These are phyloP conservation scores for Stevia rebaudiana DNA, from an alignment of 140 eudicot species.

Conservation along the genomic window DNA sequence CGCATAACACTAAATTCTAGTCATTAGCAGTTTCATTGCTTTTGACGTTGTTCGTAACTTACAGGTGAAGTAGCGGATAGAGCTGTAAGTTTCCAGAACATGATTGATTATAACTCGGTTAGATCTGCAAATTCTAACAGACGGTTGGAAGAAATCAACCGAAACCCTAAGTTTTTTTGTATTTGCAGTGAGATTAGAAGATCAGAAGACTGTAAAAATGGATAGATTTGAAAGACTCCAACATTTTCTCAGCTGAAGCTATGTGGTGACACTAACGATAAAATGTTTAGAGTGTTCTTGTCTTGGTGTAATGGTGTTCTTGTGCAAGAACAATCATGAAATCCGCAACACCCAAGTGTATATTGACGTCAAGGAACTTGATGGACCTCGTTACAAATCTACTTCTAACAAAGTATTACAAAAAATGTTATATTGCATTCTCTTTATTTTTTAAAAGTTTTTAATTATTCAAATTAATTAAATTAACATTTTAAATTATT, in stretches of 20 bases:
- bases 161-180: constrained; percentile 37
- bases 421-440: too few relatives aligned
- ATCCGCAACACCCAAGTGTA: too few relatives aligned
- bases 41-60: constrained; percentile 17
- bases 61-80: constrained; percentile 85
- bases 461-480: too few relatives aligned
- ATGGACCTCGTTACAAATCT: too few relatives aligned
- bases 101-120: constrained; percentile 20
- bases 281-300: too few relatives aligned
- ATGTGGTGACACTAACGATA: constrained; percentile 22
- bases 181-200: not conserved
- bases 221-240: constrained; percentile 17
- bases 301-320: too few relatives aligned
- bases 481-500: too few relatives aligned
- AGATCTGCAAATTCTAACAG: constrained; percentile 46
- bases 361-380: too few relatives aligned
- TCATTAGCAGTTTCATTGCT: not conserved
- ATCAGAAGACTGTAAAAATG: constrained; percentile 17
- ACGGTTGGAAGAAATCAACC: constrained; percentile 13
- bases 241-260: constrained; percentile 10
- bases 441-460: too few relatives aligned
- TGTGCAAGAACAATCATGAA: too few relatives aligned
- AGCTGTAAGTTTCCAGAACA: constrained; percentile 87
- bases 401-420: too few relatives aligned
- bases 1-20: constrained; percentile 10